Evolutionary conservation across 345 rosid species (phyloP).

Genomic region (Salix dunnii): DNA sequence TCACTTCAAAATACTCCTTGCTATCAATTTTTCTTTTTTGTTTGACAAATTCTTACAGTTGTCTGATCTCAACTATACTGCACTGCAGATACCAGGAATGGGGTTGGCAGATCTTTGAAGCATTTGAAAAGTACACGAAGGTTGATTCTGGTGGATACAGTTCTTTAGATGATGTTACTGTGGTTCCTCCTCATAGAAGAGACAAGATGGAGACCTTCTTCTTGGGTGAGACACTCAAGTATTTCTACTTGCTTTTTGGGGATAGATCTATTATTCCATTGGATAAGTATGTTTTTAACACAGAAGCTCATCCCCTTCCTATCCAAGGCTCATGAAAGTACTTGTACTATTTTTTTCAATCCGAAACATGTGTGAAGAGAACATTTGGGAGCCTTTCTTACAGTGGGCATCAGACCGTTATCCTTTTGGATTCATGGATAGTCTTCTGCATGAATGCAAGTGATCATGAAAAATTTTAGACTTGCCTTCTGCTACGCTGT

Average conservation of each 20-base stretch:
- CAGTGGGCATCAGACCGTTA: not conserved
- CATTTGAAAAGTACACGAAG: conserved; percentile 83
- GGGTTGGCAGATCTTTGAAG: conserved; percentile 97
- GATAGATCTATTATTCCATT: conserved; percentile 65
- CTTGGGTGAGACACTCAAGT: conserved; percentile 85
- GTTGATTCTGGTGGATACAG: conserved; percentile 81
- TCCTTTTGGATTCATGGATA: not conserved
- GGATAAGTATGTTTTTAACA: conserved; percentile 81
- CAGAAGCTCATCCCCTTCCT: conserved; percentile 95
- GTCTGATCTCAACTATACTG: conserved; percentile 5
- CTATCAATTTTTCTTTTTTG: not conserved
- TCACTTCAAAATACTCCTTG: not conserved
- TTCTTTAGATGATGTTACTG: conserved; percentile 78
- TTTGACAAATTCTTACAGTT: not conserved
- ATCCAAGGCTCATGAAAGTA: conserved; percentile 35
- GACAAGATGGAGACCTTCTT: conserved; percentile 97
- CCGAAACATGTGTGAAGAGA: conserved; percentile 8
- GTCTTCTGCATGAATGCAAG: not conserved
- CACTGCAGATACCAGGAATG: conserved; percentile 74
- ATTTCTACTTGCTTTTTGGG: conserved; percentile 86
- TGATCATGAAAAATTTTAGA: conserved; percentile 4
- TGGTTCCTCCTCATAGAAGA: conserved; percentile 70
- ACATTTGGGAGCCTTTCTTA: not conserved
- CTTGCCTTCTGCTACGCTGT: not conserved
- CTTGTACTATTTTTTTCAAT: not conserved